Evolutionary conservation across 2,329 filamentous ascomycete species (phyloP).

Genomic region (Penicillium polonicum): DNA sequence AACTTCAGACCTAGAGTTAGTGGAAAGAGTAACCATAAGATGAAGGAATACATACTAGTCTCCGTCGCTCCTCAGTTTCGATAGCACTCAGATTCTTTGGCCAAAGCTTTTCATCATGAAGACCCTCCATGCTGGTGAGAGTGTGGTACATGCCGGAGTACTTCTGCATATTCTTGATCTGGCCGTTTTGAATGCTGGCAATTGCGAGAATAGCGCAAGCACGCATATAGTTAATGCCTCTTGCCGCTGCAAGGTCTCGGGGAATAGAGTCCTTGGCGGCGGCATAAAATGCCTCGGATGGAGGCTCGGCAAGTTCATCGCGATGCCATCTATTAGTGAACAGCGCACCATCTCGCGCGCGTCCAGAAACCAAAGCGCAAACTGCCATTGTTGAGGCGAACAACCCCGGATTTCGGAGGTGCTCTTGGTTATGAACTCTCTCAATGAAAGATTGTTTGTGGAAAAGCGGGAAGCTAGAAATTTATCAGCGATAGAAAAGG

Average conservation of each 20-base stretch:
- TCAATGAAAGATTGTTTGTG: slow-evolving; percentile 47
- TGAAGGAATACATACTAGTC: slow-evolving; percentile 40
- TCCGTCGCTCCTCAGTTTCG: slow-evolving; percentile 51
- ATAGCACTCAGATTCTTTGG: slow-evolving; percentile 46
- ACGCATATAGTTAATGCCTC: slow-evolving; percentile 42
- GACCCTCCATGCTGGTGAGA: slow-evolving; percentile 48
- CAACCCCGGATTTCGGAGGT: slow-evolving; percentile 44
- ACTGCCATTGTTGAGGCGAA: slow-evolving; percentile 55
- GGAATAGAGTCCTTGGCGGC: slow-evolving; percentile 45
- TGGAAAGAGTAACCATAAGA: not conserved
- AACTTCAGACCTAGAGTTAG: slow-evolving; percentile 36
- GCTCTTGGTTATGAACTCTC: slow-evolving; percentile 44
- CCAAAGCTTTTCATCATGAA: slow-evolving; percentile 58
- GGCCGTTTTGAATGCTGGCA: slow-evolving; percentile 53
- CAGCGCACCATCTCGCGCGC: slow-evolving; percentile 52
- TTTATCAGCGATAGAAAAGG: not conserved
- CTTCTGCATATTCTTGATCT: slow-evolving; percentile 51
- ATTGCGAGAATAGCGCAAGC: slow-evolving; percentile 52
- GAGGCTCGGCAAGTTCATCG: slow-evolving; percentile 31
- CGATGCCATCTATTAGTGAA: slow-evolving; percentile 37
- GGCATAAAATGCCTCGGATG: slow-evolving; percentile 47
- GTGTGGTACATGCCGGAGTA: slow-evolving; percentile 54
- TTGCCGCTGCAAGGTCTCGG: slow-evolving; percentile 36
- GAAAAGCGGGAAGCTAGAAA: slow-evolving; percentile 50
- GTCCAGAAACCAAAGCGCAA: slow-evolving; percentile 51